A percentile compares a stretch with the other conserved stretches of the same genome.
phyloP scores from a whole-genome alignment of 2,329 filamentous ascomycete genomes.

The Cytospora leucostoma region DNA sequence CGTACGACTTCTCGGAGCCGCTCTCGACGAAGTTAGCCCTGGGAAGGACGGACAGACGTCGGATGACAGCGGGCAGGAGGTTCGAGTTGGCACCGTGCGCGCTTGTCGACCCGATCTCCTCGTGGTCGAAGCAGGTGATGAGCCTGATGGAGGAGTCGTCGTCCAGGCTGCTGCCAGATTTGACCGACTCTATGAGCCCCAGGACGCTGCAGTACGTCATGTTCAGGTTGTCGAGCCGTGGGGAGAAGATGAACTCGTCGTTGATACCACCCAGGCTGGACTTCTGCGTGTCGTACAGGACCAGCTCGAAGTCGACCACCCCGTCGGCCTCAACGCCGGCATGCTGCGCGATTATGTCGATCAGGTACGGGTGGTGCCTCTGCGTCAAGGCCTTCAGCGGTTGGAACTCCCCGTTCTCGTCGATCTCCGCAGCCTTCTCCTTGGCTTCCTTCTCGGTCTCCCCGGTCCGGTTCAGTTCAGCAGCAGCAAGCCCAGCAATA shows the following conservation, averaged over 20 bases:
- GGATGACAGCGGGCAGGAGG: constrained; percentile 81
- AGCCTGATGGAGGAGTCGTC: constrained; percentile 81
- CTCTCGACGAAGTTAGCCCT: constrained; percentile 51
- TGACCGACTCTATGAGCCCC: constrained; percentile 79
- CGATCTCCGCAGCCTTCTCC: constrained; percentile 44
- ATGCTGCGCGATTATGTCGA: constrained; percentile 82
- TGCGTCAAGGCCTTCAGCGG: constrained; percentile 77
- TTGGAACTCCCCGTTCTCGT: constrained; percentile 57
- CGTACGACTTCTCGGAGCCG: constrained; percentile 65
- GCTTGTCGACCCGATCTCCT: constrained; percentile 91
- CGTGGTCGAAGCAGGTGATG: constrained; percentile 95
- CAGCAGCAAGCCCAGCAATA: constrained; percentile 82
- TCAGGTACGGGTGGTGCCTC: constrained; percentile 84
- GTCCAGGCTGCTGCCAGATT: constrained; percentile 64
- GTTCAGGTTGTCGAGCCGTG: constrained; percentile 92
- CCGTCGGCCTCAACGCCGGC: constrained; percentile 69
- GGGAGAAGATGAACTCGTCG: constrained; percentile 93
- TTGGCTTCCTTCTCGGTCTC: constrained; percentile 48
- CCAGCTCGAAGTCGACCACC: constrained; percentile 89
- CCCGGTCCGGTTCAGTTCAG: constrained; percentile 80
- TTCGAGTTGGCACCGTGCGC: constrained; percentile 95
- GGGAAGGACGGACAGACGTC: constrained; percentile 80
- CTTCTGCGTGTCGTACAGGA: constrained; percentile 96
- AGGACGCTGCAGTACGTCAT: constrained; percentile 93
- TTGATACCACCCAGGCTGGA: constrained; percentile 84